phyloP scores from a whole-genome alignment of 805 yeast genomes.

The Candida silvicultrix region DNA sequence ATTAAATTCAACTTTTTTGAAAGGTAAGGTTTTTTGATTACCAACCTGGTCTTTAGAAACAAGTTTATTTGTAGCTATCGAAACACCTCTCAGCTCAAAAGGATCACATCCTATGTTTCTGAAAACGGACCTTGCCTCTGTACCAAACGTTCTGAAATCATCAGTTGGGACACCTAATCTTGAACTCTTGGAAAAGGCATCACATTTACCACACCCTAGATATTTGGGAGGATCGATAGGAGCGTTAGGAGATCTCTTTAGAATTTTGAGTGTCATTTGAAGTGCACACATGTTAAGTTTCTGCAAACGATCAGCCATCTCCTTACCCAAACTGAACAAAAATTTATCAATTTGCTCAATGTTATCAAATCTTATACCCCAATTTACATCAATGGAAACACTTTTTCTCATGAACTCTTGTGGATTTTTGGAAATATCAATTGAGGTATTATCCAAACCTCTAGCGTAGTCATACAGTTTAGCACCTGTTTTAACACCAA shows the following conservation, averaged over 20 bases:
- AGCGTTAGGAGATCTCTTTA: slow-evolving; percentile 57
- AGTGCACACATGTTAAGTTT: slow-evolving; percentile 45
- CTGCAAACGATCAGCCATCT: slow-evolving; percentile 47
- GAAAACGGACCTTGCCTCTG: slow-evolving; percentile 52
- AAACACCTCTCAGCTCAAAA: slow-evolving; percentile 69
- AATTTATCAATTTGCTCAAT: slow-evolving; percentile 61
- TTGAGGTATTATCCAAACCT: slow-evolving; percentile 62
- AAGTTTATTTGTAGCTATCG: slow-evolving; percentile 61
- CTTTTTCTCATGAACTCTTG: slow-evolving; percentile 58
- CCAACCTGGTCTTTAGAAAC: slow-evolving; percentile 23
- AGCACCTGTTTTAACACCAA: slow-evolving; percentile 69
- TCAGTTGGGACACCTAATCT: slow-evolving; percentile 56
- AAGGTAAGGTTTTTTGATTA: slow-evolving; percentile 29
- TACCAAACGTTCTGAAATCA: slow-evolving; percentile 52
- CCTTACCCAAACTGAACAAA: slow-evolving; percentile 48
- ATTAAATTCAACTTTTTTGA: slow-evolving; percentile 17
- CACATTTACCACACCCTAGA: slow-evolving; percentile 83
- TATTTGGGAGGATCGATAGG: slow-evolving; percentile 73
- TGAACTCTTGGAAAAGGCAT: slow-evolving; percentile 50
- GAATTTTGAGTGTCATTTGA: slow-evolving; percentile 57
- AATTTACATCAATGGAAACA: slow-evolving; percentile 82
- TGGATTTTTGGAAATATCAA: slow-evolving; percentile 45
- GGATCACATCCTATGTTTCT: slow-evolving; percentile 55
- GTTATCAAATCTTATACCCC: slow-evolving; percentile 75
- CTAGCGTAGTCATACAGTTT: slow-evolving; percentile 53